Evolutionary conservation across 352 stramenopile species (phyloP), one percentile per base, ranked within the genome.

Genomic region (Globisporangium nodosum): DNA sequence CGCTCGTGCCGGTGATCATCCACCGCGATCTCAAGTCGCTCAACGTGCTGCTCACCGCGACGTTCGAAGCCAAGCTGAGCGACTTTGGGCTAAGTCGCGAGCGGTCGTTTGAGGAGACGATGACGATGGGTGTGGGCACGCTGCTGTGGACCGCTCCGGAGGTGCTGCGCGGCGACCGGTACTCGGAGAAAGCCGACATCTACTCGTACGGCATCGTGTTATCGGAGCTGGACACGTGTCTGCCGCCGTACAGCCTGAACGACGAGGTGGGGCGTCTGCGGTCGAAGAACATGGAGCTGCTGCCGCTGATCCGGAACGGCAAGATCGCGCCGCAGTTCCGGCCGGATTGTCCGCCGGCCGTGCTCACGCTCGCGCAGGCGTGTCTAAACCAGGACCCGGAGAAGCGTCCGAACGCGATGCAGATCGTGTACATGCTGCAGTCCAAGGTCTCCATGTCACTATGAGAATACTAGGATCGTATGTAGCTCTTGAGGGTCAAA

Each of bases 11-110:
- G 12, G 60, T 70, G 21, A 78, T 90, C 58, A 80, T 88, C 53
- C 80, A 90, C 50, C 75, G 80, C 4, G 77, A 90, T 56, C 66
- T 86, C 58, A 90, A 88, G 57, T 87, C 78, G 11, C 62, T 80
- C 52, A 90, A 90, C 48, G 66, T 90, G 0, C 56, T 88, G 45
- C 65, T 90, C 8, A 70, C 70, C 13, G 69, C 52, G 8, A 52
- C 63, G 11, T 49, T 87, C 16, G 64, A 69, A 11, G 78, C 80
- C 20, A 90, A 90, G 52, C 58, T 88, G 40, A 84, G 64, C 42
- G 77, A 85, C 53, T 87, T 87, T 58, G 77, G 74, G 0, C 61
- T 85, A 43, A 82, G 73, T 27, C 77, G 77, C 21, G 71, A 82
- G 54, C 64, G 70, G 6, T 81, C 73, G 5, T 73, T 76, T 39